Percentiles rank a stretch among this genome's conserved stretches.
phyloP scores from a whole-genome alignment of 2,329 filamentous ascomycete genomes.

The Teratosphaeria viscida region DNA sequence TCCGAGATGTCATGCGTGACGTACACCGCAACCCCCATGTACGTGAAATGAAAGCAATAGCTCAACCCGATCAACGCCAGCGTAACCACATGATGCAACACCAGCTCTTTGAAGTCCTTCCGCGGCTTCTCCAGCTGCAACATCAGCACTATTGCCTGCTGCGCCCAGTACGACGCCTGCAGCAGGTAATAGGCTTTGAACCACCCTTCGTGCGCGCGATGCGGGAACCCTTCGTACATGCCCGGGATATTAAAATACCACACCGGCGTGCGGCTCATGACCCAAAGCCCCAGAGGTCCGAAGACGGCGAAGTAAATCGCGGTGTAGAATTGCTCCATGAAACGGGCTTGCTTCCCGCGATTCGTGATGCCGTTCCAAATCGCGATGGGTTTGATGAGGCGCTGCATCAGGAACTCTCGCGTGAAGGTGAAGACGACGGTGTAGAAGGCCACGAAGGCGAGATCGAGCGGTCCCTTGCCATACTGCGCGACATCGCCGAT shows the following conservation, averaged over 20 bases:
- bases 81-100: constrained; percentile 84
- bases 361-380: constrained; percentile 57
- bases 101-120: constrained; percentile 91
- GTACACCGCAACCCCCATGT: constrained; percentile 87
- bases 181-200: constrained; percentile 97
- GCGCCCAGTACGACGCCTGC: constrained; percentile 89
- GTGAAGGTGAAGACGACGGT: constrained; percentile 84
- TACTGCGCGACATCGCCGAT: constrained; percentile 48
- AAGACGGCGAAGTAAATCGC: constrained; percentile 80
- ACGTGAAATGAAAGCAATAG: constrained; percentile 94
- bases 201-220: constrained; percentile 63
- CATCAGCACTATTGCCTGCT: constrained; percentile 81
- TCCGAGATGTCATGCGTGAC: constrained; percentile 91
- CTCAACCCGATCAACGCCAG: constrained; percentile 72
- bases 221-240: constrained; percentile 86
- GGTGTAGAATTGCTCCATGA: constrained; percentile 95
- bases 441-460: constrained; percentile 84
- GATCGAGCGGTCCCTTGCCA: constrained; percentile 77
- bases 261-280: constrained; percentile 82
- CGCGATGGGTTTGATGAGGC: constrained; percentile 68
- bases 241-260: constrained; percentile 91
- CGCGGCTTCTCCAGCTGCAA: constrained; percentile 84
- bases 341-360: constrained; percentile 71
- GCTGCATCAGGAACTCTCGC: constrained; percentile 92
- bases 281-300: constrained; percentile 73